A percentile compares a stretch with the other conserved stretches of the same genome.
Conservation (phyloP, 2,329 filamentous ascomycete genomes). For the Blastomyces emzantsi region DNA sequence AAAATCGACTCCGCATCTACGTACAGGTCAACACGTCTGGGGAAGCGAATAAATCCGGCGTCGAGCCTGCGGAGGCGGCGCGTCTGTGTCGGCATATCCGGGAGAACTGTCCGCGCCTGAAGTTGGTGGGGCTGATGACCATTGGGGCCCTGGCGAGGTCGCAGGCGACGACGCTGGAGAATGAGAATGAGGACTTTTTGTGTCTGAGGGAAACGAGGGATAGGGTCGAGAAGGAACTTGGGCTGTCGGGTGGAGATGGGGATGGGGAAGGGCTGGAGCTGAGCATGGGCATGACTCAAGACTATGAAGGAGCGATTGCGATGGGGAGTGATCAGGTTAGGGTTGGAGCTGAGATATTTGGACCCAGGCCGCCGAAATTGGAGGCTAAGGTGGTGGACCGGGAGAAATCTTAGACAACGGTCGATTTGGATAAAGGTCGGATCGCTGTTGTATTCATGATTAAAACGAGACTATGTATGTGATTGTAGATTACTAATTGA, state of each 20-base stretch:
- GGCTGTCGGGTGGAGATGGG: slow-evolving; percentile 24
- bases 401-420: too few species aligned
- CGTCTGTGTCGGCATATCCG: slow-evolving; percentile 61
- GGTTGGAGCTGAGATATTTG: slow-evolving; percentile 91
- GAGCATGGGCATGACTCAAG: slow-evolving; percentile 98
- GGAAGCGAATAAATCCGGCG: slow-evolving; percentile 76
- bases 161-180: slow-evolving; percentile 60
- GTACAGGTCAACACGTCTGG: slow-evolving; percentile 95
- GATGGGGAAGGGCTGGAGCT: slow-evolving; percentile 55
- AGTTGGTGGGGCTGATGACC: slow-evolving; percentile 83
- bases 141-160: slow-evolving; percentile 91
- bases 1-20: slow-evolving; percentile 57
- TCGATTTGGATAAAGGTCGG: not conserved
- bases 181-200: slow-evolving; percentile 87
- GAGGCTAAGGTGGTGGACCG: slow-evolving; percentile 48
- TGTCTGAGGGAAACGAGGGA: slow-evolving; percentile 61
- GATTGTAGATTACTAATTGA: not conserved
- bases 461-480: slow-evolving; percentile 5
- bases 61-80: slow-evolving; percentile 56
- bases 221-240: slow-evolving; percentile 55
- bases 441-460: not conserved
- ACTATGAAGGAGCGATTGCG: slow-evolving; percentile 80
- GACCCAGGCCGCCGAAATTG: slow-evolving; percentile 65
- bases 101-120: slow-evolving; percentile 61
- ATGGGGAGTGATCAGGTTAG: slow-evolving; percentile 84